Evolutionary conservation across 2,329 filamentous ascomycete genomes (phyloP), one percentile per base, ranked within the genome.

Genomic region (Gaeumannomyces tritici): DNA sequence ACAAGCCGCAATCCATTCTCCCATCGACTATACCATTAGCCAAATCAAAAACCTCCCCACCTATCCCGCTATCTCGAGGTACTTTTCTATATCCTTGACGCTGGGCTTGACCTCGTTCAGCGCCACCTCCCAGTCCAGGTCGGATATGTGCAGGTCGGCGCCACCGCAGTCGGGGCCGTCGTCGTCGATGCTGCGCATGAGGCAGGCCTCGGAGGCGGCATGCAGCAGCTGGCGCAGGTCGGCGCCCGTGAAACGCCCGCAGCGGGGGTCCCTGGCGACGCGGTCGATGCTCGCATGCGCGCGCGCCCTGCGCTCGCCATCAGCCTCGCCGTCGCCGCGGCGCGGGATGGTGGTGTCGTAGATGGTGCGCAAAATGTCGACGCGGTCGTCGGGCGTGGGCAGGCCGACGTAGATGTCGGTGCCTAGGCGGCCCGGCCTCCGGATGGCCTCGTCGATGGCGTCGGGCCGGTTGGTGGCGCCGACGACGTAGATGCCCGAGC

Each of bases 361-460:
- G 29, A 86, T 77, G 33, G 93, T 91, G 62, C 82, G 82, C 27
- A 99, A 79, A 65, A 99, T 99, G 63, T 96, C 91, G 0, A 90
- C 89, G 18, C 95, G 83, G 72, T 96, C 73, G 9, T 87, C 81
- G 0, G 88, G 79, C 29, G 86, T 88, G 0, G 95, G 95, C 0
- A 98, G 77, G 69, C 95, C 93, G 54, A 99, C 89, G 68, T 93
- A 97, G 29, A 61, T 67, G 63, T 63, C 65, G 35, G 89, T 93
- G 66, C 93, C 93, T 1, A 99, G 81, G 29, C 95, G 88, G 0
- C 95, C 95, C 0, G 95, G 93, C 1, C 95, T 88, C 13, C 98
- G 83, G 86, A 99, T 96, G 1, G 95, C 95, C 1, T 91, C 87
- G 72, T 99, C 95, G 67, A 99, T 98, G 77, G 96, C 96, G 71